A percentile compares a stretch with the other conserved stretches of the same genome.
phyloP scores from a whole-genome alignment of 176 grass and related monocot species.

The Oryza longistaminata region DNA sequence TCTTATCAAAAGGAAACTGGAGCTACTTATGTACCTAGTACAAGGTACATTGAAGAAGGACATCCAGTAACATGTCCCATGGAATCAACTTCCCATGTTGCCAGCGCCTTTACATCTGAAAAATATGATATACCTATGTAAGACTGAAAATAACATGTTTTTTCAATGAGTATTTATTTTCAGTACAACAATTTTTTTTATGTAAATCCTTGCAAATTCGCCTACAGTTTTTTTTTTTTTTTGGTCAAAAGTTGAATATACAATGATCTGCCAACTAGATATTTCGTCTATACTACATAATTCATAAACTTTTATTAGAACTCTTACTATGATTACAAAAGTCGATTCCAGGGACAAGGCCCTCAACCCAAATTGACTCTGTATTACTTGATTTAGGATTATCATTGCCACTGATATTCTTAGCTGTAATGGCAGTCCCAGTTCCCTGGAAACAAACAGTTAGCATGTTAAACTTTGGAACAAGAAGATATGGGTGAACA shows the following conservation, averaged over 20 bases:
- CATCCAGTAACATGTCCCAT: slow-evolving; percentile 51
- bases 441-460: slow-evolving; percentile 46
- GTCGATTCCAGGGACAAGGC: slow-evolving; percentile 88
- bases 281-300: not conserved
- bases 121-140: slow-evolving; percentile 29
- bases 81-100: slow-evolving; percentile 94
- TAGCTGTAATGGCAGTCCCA: slow-evolving; percentile 14
- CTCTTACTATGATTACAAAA: slow-evolving; percentile 94
- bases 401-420: slow-evolving; percentile 35
- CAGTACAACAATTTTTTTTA: not conserved
- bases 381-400: slow-evolving; percentile 42
- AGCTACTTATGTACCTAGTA: slow-evolving; percentile 67
- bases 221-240: not conserved
- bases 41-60: slow-evolving; percentile 90
- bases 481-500: not conserved
- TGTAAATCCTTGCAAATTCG: slow-evolving; percentile 5
- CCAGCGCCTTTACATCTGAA: slow-evolving; percentile 65
- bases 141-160: not conserved
- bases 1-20: not conserved
- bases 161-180: not conserved
- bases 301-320: not conserved
- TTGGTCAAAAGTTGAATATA: not conserved
- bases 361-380: slow-evolving; percentile 88
- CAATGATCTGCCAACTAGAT: not conserved
- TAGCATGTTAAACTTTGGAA: slow-evolving; percentile 10